phyloP scores from a whole-genome alignment of 176 grass and related monocot species.

The Dactylis glomerata region DNA sequence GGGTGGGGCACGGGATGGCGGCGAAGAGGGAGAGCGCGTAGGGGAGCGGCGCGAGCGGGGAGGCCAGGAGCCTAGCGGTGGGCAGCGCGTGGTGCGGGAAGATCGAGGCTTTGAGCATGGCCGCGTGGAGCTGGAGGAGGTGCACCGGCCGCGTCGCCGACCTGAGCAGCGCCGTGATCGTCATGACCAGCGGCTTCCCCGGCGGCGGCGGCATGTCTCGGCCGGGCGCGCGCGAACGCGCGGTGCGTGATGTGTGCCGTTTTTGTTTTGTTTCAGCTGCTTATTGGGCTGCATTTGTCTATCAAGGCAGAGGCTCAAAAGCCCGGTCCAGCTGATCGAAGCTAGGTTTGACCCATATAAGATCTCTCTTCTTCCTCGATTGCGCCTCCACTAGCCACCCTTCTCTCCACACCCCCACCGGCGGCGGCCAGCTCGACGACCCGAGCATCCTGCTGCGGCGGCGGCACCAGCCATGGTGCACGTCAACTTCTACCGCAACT shows the following conservation, averaged over 20 bases:
- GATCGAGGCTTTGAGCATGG: conserved; percentile 45
- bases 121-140: conserved; percentile 49
- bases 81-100: conserved; percentile 50
- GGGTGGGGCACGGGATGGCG: conserved; percentile 40
- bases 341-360: conserved; percentile 30
- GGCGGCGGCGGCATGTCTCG: conserved; percentile 24
- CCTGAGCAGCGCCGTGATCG: conserved; percentile 41
- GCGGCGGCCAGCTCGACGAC: not conserved
- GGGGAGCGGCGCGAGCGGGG: conserved; percentile 34
- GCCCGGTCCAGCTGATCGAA: not conserved
- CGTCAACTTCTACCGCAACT: conserved; percentile 76
- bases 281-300: too few species aligned
- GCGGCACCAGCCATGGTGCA: conserved; percentile 61
- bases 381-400: not conserved
- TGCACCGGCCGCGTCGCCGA: conserved; percentile 28
- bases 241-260: not conserved
- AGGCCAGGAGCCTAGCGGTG: conserved; percentile 53
- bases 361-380: not conserved
- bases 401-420: not conserved
- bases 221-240: not conserved
- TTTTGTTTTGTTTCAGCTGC: too few species aligned
- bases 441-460: not conserved
- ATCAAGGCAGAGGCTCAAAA: not conserved
- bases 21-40: conserved; percentile 57
- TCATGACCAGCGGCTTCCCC: not conserved